Base-by-base conservation (phyloP, 352 stramenopile genomes). In the Globisporangium mamillatum region DNA sequence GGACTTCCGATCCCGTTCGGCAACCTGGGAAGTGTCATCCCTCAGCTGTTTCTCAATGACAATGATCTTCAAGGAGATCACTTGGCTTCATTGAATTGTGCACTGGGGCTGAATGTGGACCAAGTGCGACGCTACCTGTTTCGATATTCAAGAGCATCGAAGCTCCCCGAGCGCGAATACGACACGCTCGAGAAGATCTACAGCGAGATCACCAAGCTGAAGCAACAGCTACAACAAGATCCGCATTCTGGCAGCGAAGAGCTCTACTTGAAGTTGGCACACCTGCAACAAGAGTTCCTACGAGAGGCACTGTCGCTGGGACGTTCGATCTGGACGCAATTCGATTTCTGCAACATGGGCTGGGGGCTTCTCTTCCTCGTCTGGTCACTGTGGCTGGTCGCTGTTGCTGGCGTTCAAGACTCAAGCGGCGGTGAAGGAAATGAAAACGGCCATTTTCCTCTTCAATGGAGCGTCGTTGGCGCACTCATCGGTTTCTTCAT, bases 1-100 rank as follows among this genome's bases (percentile, higher is more conserved):
- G 96, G 97, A 1, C 71, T 99, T 52, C 95, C 97, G 1, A 98
- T 99, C 74, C 97, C 97, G 22, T 99, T 98, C 77, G 93, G 90
- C 1, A 99, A 96, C 78, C 85, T 99, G 4, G 97, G 97, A 14
- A 89, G 87, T 10, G 69, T 98, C 53, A 95, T 98, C 57, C 93
- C 95, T n/a, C 88, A 94, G 57, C 71, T 99, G 24, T 91, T 98
- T 62, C 92, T 93, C 25, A 22, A 41, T 34, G n/a, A 66, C 34
- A 25, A n/a, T 44, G 60, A 25, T 25, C 14, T 53, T 22, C 20
- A 50, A 25, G 8, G 5, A 0, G 14, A 18, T 25, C 18, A 12
- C 12, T n/a, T 79, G 24, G 38, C 71, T 4, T 65, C 73, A 9
- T 61, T 97, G 36, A 89, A 90, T 48, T 74, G 82, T 3, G 91